phyloP scores from a whole-genome alignment of 805 yeast species.

The Spathaspora passalidarum region DNA sequence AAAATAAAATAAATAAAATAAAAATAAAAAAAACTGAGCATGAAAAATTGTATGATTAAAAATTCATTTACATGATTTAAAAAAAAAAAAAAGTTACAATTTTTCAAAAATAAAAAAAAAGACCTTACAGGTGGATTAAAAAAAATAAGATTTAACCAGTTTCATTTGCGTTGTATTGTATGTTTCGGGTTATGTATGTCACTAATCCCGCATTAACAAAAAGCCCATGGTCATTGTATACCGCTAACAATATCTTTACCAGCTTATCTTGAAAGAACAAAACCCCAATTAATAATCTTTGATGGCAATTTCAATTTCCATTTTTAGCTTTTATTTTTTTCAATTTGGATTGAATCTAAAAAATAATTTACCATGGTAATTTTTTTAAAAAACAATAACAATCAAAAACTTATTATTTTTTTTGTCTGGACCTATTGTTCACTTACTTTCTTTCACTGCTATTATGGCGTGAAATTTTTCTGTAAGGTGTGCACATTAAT shows the following conservation, averaged over 20 bases:
- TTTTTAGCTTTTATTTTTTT: neutral
- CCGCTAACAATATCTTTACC: neutral
- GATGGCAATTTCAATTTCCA: slow-evolving; percentile 1
- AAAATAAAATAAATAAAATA: too few relatives aligned
- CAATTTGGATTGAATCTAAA: slow-evolving; percentile 1
- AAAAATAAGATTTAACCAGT: neutral
- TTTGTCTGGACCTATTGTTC: too few relatives aligned
- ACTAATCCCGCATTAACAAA: neutral
- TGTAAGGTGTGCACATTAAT: neutral
- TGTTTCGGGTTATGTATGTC: neutral
- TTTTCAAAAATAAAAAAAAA: too few relatives aligned
- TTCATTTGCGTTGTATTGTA: neutral
- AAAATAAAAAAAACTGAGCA: neutral
- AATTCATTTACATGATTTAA: neutral
- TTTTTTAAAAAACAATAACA: neutral
- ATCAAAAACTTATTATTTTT: too few relatives aligned
- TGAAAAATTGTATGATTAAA: neutral
- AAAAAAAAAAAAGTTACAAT: neutral
- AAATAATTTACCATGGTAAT: neutral
- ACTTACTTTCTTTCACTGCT: neutral
- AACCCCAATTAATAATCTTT: neutral
- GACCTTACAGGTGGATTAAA: neutral
- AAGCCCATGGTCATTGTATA: neutral
- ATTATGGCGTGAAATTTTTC: neutral
- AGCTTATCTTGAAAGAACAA: neutral